These are phyloP conservation scores for Camellia japonica DNA, from an alignment of 148 eudicot species.

Conservation along the genomic window DNA sequence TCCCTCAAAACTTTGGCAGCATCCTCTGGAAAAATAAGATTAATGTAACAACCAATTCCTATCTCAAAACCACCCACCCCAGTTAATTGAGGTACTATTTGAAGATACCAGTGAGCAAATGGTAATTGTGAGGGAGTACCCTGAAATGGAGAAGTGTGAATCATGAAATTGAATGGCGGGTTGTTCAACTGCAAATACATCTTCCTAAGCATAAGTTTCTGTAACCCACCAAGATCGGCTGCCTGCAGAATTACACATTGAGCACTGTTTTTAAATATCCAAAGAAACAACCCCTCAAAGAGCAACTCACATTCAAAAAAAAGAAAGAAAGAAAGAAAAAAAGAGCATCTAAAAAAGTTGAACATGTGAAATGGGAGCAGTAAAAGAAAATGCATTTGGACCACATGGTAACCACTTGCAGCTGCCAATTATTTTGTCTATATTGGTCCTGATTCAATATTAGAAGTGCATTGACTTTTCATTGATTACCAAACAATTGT, in stretches of 20 bases:
- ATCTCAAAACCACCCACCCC: conserved; percentile 77
- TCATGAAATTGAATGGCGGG: conserved; percentile 88
- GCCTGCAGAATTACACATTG: conserved; percentile 49
- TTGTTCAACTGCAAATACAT: conserved; percentile 69
- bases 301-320: too few relatives aligned
- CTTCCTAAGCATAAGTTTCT: conserved; percentile 81
- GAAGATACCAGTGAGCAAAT: conserved; percentile 82
- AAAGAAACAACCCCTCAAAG: background rate
- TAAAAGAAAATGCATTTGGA: background rate
- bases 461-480: background rate
- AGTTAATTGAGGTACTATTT: conserved; percentile 81
- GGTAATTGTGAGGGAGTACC: conserved; percentile 38
- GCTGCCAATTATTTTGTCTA: background rate
- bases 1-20: conserved; percentile 78
- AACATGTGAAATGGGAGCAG: background rate
- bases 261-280: background rate
- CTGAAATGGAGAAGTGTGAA: conserved; percentile 74
- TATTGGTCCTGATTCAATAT: background rate
- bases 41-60: conserved; percentile 88
- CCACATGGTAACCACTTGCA: background rate
- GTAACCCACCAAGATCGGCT: conserved; percentile 71
- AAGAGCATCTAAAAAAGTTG: background rate
- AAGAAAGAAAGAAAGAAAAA: background rate
- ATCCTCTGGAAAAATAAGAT: conserved; percentile 94
- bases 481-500: background rate